Evolutionary conservation across 2,329 filamentous ascomycete species (phyloP), one percentile per base, ranked within the genome.

Genomic region (Elsinoe necatrix): DNA sequence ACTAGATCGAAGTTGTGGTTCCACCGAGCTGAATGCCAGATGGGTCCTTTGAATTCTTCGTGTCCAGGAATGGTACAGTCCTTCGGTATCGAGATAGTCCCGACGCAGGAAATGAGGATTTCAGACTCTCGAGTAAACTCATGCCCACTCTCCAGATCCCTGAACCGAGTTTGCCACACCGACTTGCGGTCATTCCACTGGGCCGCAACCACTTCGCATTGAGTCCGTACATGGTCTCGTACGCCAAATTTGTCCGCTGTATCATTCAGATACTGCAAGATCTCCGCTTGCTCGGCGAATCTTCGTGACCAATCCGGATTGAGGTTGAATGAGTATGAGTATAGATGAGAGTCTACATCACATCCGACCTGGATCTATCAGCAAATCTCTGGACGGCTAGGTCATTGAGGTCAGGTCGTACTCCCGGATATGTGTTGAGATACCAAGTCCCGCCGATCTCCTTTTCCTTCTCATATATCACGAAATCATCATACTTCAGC

Each of bases 261-360:
- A n/a, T 48, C 41, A 35, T 55, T 51, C 9, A 58, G 34, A 35
- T 61, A 62, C 8, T 35, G 27, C 5, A 56, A 45, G 48, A 62
- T 61, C 47, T 61, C 59, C 11, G 16, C 27, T 16, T 58, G 55
- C 31, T 55, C 47, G 25, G 57, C 41, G 35, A 58, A 59, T 29
- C 55, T 64, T 41, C 63, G 60, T 20, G 58, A 62, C 63, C 67
- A 69, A 57, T 66, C 56, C 29, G 66, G 65, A 42, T 69, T 69
- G 14, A 66, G 58, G 6, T 63, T 64, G 56, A 69, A 69, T 35
- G 60, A 63, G 62, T 63, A 69, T 14, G 61, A 64, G 60, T 69
- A 69, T 51, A 68, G 65, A 54, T 69, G 67, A 7, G 60, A 61
- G 8, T 62, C 62, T 7, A 57, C 47, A 45, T 57, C 56, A 35